A percentile compares a stretch with the other conserved stretches of the same genome.
Conservation (phyloP, 108 stramenopile genomes). For the Seminavis robusta region DNA sequence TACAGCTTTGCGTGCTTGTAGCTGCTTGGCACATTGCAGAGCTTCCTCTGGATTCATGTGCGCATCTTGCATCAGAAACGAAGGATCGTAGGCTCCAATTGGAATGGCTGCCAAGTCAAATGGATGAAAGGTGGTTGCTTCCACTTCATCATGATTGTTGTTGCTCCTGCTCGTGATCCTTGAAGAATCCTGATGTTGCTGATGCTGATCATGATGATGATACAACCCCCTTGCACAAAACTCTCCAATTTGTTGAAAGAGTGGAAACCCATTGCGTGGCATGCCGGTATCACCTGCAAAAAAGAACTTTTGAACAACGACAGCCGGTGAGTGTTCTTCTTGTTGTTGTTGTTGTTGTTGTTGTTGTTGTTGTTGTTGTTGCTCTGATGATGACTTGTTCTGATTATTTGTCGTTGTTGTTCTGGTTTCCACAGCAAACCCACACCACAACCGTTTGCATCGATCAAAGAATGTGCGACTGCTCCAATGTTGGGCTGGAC, state of each 20-base stretch:
- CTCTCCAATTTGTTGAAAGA: constrained; percentile 86
- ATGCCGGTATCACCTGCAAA: constrained; percentile 88
- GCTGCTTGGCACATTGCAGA: constrained; percentile 69
- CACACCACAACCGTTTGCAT: constrained; percentile 86
- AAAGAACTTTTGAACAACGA: constrained; percentile 43
- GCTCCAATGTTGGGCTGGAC: constrained; percentile 91
- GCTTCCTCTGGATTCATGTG: constrained; percentile 89
- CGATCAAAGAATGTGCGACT: constrained; percentile 85
- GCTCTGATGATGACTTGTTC: too few species aligned
- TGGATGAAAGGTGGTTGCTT: constrained; percentile 77
- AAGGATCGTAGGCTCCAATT: constrained; percentile 92
- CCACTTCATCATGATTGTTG: too few species aligned
- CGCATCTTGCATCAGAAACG: constrained; percentile 81
- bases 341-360: too few species aligned
- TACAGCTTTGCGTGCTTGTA: constrained; percentile 54
- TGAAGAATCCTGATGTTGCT: too few species aligned
- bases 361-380: neutral
- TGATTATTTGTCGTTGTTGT: too few species aligned
- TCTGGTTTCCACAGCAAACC: constrained; percentile 57
- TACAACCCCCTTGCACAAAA: constrained; percentile 14
- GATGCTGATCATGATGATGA: too few species aligned
- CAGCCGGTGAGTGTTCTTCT: too few species aligned
- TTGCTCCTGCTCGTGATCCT: too few species aligned
- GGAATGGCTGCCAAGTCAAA: constrained; percentile 89
- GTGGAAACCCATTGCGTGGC: constrained; percentile 63